These are phyloP conservation scores for Haberlea rhodopensis DNA, from an alignment of 257 asterid genomes.

Conservation along the genomic window DNA sequence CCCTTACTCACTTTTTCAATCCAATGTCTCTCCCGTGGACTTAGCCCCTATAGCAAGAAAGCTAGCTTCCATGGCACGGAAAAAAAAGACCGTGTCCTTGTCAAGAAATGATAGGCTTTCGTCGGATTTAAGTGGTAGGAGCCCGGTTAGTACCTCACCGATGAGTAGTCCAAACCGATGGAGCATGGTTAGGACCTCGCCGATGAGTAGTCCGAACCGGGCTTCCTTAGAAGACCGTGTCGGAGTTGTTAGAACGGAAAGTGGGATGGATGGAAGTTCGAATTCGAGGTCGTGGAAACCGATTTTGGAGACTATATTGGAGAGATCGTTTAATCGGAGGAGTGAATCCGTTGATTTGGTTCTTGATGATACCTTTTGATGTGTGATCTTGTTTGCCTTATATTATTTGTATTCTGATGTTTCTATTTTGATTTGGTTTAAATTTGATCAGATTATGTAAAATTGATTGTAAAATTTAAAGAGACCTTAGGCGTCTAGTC, in stretches of 20 bases:
- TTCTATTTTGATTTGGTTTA: too few species aligned
- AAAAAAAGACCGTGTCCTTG: slow-evolving; percentile 11
- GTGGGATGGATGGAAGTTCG: slow-evolving; percentile 1
- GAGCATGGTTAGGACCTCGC: slow-evolving; percentile 24
- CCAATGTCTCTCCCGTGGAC: slow-evolving; percentile 48
- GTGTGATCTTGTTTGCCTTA: too few species aligned
- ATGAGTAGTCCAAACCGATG: slow-evolving; percentile 18
- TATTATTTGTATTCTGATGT: too few species aligned
- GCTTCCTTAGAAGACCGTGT: not conserved
- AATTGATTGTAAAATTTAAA: too few species aligned
- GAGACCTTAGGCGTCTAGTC: too few species aligned
- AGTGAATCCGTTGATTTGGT: slow-evolving; percentile 39
- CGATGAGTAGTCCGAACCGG: slow-evolving; percentile 19
- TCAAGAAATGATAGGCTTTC: not conserved
- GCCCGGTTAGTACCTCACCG: slow-evolving; percentile 23
- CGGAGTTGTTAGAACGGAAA: not conserved
- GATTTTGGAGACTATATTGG: slow-evolving; percentile 48
- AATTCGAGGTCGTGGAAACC: slow-evolving; percentile 56
- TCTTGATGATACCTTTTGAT: not conserved
- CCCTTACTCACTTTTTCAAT: slow-evolving; percentile 43
- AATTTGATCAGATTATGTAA: too few species aligned
- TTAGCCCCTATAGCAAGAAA: slow-evolving; percentile 45
- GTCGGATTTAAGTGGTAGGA: not conserved
- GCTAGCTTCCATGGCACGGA: slow-evolving; percentile 39
- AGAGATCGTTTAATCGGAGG: slow-evolving; percentile 42